Base-by-base conservation (phyloP, 495 filamentous ascomycete genomes). In the Aspergillus nanangensis region DNA sequence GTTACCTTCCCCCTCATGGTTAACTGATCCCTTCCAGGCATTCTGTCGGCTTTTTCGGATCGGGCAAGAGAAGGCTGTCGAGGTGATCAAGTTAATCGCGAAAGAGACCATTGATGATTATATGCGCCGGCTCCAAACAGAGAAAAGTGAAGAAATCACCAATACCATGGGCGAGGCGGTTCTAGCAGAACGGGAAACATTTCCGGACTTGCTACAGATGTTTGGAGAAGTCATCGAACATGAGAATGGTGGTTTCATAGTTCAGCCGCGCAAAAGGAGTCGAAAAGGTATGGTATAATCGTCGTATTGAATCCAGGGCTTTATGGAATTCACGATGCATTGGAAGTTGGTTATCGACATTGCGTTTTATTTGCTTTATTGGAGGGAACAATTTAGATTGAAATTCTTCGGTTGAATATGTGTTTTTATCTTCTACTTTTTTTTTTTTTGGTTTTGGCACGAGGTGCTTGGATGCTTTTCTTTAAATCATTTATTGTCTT, bases 41-140 rank as follows among this genome's bases (percentile, higher is more conserved):
- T 84, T 84, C 51, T 79, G 74, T 23, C 76, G 83, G 0, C 66
- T 86, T 5, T 77, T 74, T 43, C 72, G 83, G 3, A 83, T 84
- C 15, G 83, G 84, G 0, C 83, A 89, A 41, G 41, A 47, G 1
- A 67, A 75, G 3, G 55, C 74, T 13, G 80, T 84, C 0, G 66
- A 73, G 25, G 72, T 80, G 44, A 71, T 72, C 2, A 72, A 77
- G 3, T 59, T 86, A 14, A 58, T 79, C 0, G 70, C 76, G 0
- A 41, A 64, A 1, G 62, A 73, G 5, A 69, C 76, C 0, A 71
- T 84, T 17, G 81, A 87, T 45, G 58, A 70, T 3, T 53, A 62
- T 1, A 62, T 86, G 7, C 45, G 74, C 2, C n/a, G 61, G 0
- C 35, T 72, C n/a, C 71, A 74, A 25, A n/a, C 17, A 0, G 9